Percentiles rank a stretch among this genome's conserved stretches.
These are phyloP conservation scores for Salix caprea DNA, from an alignment of 345 rosid genomes.

Conservation along the genomic window DNA sequence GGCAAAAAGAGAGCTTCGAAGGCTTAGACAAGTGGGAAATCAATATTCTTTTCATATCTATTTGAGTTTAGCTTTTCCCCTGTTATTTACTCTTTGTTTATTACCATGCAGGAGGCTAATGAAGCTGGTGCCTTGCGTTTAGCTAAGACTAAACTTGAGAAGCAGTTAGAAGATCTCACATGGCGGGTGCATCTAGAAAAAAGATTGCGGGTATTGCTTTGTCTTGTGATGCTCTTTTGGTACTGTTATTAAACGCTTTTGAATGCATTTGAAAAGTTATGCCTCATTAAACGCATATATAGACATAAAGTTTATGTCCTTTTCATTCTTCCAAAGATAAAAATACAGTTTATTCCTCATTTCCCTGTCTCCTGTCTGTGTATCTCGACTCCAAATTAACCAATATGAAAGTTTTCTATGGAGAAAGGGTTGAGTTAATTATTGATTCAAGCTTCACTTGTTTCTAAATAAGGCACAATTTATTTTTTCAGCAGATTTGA, in stretches of 20 bases:
- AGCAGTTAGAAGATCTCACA: slow-evolving; percentile 85
- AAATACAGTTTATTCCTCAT: too few relatives aligned
- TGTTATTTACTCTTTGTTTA: neutral
- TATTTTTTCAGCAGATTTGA: neutral
- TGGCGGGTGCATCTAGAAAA: slow-evolving; percentile 90
- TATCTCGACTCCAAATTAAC: neutral
- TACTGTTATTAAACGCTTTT: neutral
- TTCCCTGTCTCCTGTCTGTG: neutral
- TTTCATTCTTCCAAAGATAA: too few relatives aligned
- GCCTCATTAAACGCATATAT: neutral
- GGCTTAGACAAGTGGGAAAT: slow-evolving; percentile 62
- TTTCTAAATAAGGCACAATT: too few relatives aligned
- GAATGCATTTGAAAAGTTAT: neutral
- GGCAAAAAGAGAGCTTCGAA: slow-evolving; percentile 74
- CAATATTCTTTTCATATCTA: neutral
- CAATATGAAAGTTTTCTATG: neutral
- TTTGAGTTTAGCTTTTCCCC: neutral
- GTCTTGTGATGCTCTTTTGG: slow-evolving; percentile 16
- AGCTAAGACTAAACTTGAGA: slow-evolving; percentile 93
- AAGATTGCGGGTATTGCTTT: slow-evolving; percentile 69
- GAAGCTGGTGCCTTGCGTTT: slow-evolving; percentile 90
- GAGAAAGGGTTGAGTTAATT: neutral
- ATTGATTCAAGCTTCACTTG: too few relatives aligned
- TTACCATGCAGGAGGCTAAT: slow-evolving; percentile 69
- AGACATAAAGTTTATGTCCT: too few relatives aligned